A percentile compares a stretch with the other conserved stretches of the same genome.
phyloP scores from a whole-genome alignment of 1,139 yeast genomes.

The Suhomyces guaymorum region DNA sequence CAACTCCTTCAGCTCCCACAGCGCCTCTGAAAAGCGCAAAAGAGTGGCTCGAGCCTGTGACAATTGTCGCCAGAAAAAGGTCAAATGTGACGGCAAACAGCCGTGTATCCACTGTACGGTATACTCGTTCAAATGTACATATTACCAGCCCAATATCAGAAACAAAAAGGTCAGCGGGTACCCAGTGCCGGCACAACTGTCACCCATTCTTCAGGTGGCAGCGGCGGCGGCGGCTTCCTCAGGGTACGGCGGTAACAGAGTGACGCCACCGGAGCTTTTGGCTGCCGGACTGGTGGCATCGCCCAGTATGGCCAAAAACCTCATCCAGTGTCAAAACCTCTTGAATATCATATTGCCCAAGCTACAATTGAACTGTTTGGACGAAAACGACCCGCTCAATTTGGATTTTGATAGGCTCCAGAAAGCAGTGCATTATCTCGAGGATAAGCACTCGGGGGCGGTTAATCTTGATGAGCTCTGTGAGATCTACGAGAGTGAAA shows the following conservation, averaged over 20 bases:
- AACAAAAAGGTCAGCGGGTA: conserved; percentile 42
- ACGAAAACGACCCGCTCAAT: conserved; percentile 28
- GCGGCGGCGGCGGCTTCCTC: conserved; percentile 18
- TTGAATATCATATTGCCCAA: conserved; percentile 51
- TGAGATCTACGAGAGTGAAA: conserved; percentile 27
- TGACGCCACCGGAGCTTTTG: conserved; percentile 5
- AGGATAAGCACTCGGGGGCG: conserved; percentile 18
- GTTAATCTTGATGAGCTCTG: conserved; percentile 21
- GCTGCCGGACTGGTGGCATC: conserved; percentile 4
- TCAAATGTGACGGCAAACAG: conserved; percentile 83
- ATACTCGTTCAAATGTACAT: conserved; percentile 71
- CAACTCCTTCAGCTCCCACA: neutral
- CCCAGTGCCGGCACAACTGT: conserved; percentile 27
- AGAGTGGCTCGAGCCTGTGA: conserved; percentile 86
- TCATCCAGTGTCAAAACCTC: conserved; percentile 23
- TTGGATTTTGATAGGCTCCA: conserved; percentile 40
- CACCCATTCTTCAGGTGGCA: conserved; percentile 19
- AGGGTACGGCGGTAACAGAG: conserved; percentile 1
- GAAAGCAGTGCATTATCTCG: conserved; percentile 25
- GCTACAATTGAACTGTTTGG: conserved; percentile 39
- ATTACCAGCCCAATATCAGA: conserved; percentile 73
- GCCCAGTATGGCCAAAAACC: conserved; percentile 16
- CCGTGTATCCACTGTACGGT: conserved; percentile 92
- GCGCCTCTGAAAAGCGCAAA: conserved; percentile 51
- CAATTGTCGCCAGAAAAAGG: conserved; percentile 74